Percentiles rank a stretch among this genome's conserved stretches.
Conservation (phyloP, 345 rosid species). For the Salix suchowensis region DNA sequence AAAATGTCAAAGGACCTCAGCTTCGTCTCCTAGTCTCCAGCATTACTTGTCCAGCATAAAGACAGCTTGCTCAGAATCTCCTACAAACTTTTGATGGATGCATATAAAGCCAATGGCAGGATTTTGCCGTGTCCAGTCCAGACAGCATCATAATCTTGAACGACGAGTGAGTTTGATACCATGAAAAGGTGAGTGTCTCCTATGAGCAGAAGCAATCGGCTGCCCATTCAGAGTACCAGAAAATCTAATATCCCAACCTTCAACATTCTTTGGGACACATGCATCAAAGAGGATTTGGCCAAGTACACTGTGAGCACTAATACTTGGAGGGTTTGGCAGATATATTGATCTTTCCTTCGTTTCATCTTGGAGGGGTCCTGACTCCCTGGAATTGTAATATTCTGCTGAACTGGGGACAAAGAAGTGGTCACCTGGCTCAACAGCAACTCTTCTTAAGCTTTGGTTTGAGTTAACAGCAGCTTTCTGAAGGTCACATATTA, state of each 20-base stretch:
- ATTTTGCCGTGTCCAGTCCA: neutral
- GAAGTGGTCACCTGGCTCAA: slow-evolving; percentile 74
- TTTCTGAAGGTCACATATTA: slow-evolving; percentile 76
- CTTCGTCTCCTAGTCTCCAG: neutral
- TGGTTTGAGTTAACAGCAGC: slow-evolving; percentile 90
- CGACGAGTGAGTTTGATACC: slow-evolving; percentile 49
- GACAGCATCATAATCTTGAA: slow-evolving; percentile 44
- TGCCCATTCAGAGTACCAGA: slow-evolving; percentile 63
- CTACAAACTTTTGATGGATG: slow-evolving; percentile 3
- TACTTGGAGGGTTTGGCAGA: slow-evolving; percentile 47
- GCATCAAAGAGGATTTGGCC: slow-evolving; percentile 82
- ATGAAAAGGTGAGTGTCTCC: slow-evolving; percentile 45
- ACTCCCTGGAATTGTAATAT: slow-evolving; percentile 30
- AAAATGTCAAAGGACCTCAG: slow-evolving; percentile 7
- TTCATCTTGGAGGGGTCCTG: slow-evolving; percentile 49
- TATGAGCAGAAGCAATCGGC: slow-evolving; percentile 54
- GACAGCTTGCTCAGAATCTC: neutral
- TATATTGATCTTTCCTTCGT: slow-evolving; percentile 41
- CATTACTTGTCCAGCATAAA: neutral
- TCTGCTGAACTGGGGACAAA: slow-evolving; percentile 72
- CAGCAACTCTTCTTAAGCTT: slow-evolving; percentile 76
- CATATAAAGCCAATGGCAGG: neutral
- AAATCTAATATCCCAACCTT: slow-evolving; percentile 96
- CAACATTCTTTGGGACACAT: slow-evolving; percentile 84
- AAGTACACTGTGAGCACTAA: slow-evolving; percentile 78